Evolutionary conservation across 2,329 filamentous ascomycete species (phyloP), one percentile per base, ranked within the genome.

Genomic region (Atkinsonella texensis): DNA sequence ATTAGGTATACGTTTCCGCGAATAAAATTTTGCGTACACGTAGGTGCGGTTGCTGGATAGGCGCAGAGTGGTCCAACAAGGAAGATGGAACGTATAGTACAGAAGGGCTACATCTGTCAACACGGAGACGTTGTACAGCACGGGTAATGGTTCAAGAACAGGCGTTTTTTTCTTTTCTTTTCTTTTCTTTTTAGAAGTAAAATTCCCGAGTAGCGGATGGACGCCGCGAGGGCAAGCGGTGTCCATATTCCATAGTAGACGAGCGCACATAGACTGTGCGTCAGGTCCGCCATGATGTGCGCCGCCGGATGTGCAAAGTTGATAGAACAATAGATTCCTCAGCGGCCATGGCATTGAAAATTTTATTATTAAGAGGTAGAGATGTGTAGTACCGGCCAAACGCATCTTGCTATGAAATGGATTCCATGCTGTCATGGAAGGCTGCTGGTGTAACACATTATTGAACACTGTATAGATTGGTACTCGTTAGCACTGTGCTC

Each of bases 1-100:
- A 53, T 23, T 45, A 15, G 20, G 50, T 54, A 55, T 55, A 54
- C 42, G 57, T 53, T 59, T 57, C 42, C 48, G 53, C 58, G 50
- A 53, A 59, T 61, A 63, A 56, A 58, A 50, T 60, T 62, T 63
- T 68, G 65, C 67, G 68, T 69, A 69, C 69, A 70, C 65, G 70
- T 58, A 51, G 50, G 45, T 38, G 32, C 23, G 32, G n/a, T 31
- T 8, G 45, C 13, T 12, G 50, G 18, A 18, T n/a, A 32, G 41
- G 20, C 38, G 23, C 7, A 28, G 28, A 28, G 28, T 28, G 28
- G 28, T 28, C 5, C 28, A 28, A 28, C 28, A 28, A 28, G 5
- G 28, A 28, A 1, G 7, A 7, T 6, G 28, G 28, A 28, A 28
- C 28, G 28, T 28, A 28, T 28, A 28, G 39, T 41, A 41, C 39